Base-by-base conservation (phyloP, 805 yeast genomes). In the Debaryomyces tyrocola region DNA sequence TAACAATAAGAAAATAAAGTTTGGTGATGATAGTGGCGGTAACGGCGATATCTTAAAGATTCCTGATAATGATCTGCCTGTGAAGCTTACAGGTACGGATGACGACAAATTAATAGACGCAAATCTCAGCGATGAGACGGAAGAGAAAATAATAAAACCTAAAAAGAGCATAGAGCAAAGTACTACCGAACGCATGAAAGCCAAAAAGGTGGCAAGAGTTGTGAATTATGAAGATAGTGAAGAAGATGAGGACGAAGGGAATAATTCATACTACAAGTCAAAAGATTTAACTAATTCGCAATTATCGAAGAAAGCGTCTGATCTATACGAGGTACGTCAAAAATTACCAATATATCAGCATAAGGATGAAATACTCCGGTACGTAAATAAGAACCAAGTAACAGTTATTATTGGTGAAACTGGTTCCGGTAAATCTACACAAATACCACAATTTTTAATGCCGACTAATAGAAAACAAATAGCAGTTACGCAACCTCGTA, bases 381-480 rank as follows among this genome's bases (percentile, higher is more conserved):
- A 82, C 50, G 59, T 92, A 2, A 47, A 67, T 2, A 49, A 67
- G 9, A 79, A 84, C 56, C 83, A 78, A 51, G 95, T 90, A 4
- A 82, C 91, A 0, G 82, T 92, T 1, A 74, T 92, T 15, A 87
- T 94, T 60, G 98, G 98, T 67, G 98, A 92, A 62, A 92, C 99
- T 0, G 99, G 99, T 67, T 89, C 96, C 6, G 98, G 98, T 73
- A 92, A 92, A 62, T 91, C 98, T 3, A 92, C 99, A 0, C 99
- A 92, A 69, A 84, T 92, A 40, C 98, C 99, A 0, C 98, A 92
- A 62, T 85, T 92, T 53, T 62, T 92, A n/a, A 79, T 87, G 67
- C 77, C 80, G 0, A 60, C 66, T 33, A 69, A 67, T 51, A 64
- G 67, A 15, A 82, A 80, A 49, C 73, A 78, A 20, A 83, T 92